phyloP scores from a whole-genome alignment of 768 basidiomycete species.

The Rhodotorula diobovata region DNA sequence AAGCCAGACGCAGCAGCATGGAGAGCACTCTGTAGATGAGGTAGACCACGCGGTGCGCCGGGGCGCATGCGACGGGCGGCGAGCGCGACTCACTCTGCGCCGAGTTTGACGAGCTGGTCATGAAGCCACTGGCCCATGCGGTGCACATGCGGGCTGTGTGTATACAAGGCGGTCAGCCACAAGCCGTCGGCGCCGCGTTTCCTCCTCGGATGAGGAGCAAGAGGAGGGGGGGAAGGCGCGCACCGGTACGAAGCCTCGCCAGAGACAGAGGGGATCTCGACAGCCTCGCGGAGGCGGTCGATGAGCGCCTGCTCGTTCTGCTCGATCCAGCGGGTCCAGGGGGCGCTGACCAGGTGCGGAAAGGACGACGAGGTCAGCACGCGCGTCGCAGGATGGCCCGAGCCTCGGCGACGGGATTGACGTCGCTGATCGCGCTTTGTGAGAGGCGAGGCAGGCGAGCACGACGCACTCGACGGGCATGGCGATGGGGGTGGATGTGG shows the following conservation, averaged over 20 bases:
- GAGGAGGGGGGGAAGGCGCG: background rate
- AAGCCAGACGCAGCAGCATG: too few relatives aligned
- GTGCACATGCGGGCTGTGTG: slow-evolving; percentile 28
- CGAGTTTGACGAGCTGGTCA: slow-evolving; percentile 65
- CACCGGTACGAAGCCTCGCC: slow-evolving; percentile 14
- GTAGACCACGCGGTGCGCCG: background rate
- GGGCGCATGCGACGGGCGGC: background rate
- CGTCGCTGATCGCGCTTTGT: too few relatives aligned
- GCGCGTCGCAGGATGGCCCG: background rate
- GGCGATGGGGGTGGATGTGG: background rate
- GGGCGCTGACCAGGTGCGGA: background rate
- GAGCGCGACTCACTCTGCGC: slow-evolving; percentile 48
- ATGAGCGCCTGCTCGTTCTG: slow-evolving; percentile 69
- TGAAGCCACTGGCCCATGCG: slow-evolving; percentile 79
- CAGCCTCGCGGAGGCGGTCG: slow-evolving; percentile 23
- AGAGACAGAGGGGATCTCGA: slow-evolving; percentile 37
- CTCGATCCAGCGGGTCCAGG: slow-evolving; percentile 57
- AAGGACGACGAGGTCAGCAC: background rate
- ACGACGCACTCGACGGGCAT: background rate
- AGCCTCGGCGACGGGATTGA: too few relatives aligned
- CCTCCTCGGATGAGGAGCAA: background rate
- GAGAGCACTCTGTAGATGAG: too few relatives aligned
- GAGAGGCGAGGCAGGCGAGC: too few relatives aligned
- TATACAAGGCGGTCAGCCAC: background rate
- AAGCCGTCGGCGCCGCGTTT: background rate